phyloP scores from a whole-genome alignment of 2,329 filamentous ascomycete species.

The Sclerotinia minor region DNA sequence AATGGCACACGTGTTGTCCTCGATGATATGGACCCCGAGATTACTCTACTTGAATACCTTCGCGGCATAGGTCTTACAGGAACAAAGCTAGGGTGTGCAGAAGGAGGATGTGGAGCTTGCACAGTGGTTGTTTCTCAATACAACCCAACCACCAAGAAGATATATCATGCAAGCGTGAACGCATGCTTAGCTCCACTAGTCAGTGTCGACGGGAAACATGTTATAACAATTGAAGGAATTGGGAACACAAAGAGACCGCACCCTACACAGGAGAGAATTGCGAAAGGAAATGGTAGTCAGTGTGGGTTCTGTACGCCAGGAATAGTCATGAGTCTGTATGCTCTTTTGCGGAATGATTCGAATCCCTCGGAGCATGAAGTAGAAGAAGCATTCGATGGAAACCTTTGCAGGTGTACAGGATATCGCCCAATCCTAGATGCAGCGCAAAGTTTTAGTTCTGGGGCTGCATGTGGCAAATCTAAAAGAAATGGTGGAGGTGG shows the following conservation, averaged over 20 bases:
- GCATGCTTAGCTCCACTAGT: conserved; percentile 91
- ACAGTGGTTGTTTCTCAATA: conserved; percentile 93
- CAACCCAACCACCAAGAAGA: conserved; percentile 79
- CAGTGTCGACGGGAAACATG: conserved; percentile 95
- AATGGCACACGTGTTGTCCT: conserved; percentile 89
- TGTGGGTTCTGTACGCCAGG: conserved; percentile 94
- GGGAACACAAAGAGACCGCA: conserved; percentile 85
- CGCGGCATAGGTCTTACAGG: conserved; percentile 90
- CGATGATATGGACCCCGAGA: conserved; percentile 85
- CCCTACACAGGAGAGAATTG: conserved; percentile 86
- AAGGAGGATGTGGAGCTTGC: conserved; percentile 95
- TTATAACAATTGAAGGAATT: conserved; percentile 96
- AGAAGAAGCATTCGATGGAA: conserved; percentile 96
- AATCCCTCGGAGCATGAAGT: conserved; percentile 77
- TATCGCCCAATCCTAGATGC: conserved; percentile 93
- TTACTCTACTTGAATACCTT: conserved; percentile 90
- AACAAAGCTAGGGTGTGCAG: conserved; percentile 93
- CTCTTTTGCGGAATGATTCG: conserved; percentile 80
- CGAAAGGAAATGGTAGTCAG: conserved; percentile 88
- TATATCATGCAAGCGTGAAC: conserved; percentile 96
- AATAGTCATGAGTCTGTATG: conserved; percentile 97
- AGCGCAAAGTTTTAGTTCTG: conserved; percentile 77
- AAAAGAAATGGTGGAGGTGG: conserved; percentile 53
- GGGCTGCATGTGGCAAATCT: conserved; percentile 51
- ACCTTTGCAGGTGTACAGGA: conserved; percentile 90